A percentile compares a stretch with the other conserved stretches of the same genome.
Evolutionary conservation across 768 basidiomycete genomes (phyloP).

Genomic region (Guyanaporus albipodus): DNA sequence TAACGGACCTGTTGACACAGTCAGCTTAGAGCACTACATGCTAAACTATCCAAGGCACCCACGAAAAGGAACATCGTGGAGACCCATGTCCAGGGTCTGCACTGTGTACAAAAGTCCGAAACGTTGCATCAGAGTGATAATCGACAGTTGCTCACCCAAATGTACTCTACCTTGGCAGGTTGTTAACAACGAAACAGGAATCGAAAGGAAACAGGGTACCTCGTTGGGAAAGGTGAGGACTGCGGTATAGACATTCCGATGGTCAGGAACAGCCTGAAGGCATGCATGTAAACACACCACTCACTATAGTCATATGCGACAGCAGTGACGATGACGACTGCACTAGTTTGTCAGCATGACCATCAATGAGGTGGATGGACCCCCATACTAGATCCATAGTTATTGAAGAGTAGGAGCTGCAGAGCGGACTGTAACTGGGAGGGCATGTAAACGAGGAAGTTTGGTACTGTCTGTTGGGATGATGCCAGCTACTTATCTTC

Average conservation of each 20-base stretch:
- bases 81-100: neutral
- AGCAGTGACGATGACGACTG: neutral
- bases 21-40: no score
- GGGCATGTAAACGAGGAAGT: no score
- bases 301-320: constrained; percentile 2
- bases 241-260: neutral
- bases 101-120: neutral
- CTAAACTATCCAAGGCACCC: no score
- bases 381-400: neutral
- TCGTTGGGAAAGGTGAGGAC: neutral
- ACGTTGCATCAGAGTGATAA: neutral
- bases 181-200: neutral
- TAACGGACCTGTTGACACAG: neutral
- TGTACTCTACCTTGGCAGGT: neutral
- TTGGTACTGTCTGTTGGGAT: no score
- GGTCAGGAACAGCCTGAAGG: neutral
- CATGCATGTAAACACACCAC: neutral
- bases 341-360: neutral
- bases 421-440: neutral
- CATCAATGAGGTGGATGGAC: no score
- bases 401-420: neutral
- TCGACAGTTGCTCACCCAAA: neutral
- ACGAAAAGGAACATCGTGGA: neutral
- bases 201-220: neutral
- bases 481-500: no score